Evolutionary conservation across 2,329 filamentous ascomycete species (phyloP).

Genomic region (Penicillium crustosum): DNA sequence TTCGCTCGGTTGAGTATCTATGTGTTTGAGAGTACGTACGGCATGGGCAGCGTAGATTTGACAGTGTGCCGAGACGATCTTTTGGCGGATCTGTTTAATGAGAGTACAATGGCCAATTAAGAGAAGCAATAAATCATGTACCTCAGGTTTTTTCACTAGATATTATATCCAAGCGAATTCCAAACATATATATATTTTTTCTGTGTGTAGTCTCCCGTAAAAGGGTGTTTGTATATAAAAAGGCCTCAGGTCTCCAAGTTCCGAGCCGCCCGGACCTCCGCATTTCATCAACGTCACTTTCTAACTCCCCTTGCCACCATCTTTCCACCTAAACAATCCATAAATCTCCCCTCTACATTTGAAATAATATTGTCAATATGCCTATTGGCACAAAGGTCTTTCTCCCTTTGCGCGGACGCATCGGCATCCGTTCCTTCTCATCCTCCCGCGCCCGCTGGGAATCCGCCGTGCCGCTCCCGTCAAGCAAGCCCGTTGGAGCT

Average conservation of each 20-base stretch:
- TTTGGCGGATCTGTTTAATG: conserved; percentile 75
- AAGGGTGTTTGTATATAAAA: background rate
- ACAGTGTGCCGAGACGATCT: conserved; percentile 64
- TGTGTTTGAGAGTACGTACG: conserved; percentile 89
- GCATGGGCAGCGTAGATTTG: conserved; percentile 70
- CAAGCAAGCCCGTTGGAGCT: conserved; percentile 67
- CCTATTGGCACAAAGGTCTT: conserved; percentile 18
- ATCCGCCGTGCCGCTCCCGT: conserved; percentile 48
- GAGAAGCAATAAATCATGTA: conserved; percentile 9
- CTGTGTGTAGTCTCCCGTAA: background rate
- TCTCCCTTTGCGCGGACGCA: conserved; percentile 23
- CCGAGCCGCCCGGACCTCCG: conserved; percentile 24
- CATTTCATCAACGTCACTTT: conserved; percentile 23
- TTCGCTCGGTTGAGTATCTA: conserved; percentile 90
- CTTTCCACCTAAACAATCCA: conserved; percentile 2
- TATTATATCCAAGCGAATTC: conserved; percentile 6
- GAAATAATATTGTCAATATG: conserved; percentile 16
- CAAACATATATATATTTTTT: background rate
- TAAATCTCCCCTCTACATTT: background rate
- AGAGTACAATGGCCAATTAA: conserved; percentile 57
- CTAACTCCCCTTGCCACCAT: conserved; percentile 16
- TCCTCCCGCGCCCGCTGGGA: conserved; percentile 39
- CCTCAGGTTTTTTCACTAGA: conserved; percentile 7
- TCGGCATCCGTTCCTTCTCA: conserved; percentile 35
- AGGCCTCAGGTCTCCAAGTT: conserved; percentile 4